Percentiles rank a stretch among this genome's conserved stretches.
Conservation (phyloP, 23 red algal genomes). For the Porphyridium purpureum region DNA sequence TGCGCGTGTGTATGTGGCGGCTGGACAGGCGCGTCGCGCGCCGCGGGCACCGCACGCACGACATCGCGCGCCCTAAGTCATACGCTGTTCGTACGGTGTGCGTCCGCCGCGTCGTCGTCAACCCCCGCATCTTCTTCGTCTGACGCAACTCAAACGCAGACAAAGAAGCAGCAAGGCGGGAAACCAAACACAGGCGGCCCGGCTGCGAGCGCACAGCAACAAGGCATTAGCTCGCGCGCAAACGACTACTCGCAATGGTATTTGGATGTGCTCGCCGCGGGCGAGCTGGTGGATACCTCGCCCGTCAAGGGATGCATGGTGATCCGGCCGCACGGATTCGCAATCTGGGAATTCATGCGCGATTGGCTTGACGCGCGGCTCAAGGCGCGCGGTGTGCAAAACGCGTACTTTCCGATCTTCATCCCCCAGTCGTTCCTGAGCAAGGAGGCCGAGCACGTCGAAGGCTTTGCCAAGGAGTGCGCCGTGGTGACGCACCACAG, state of each 20-base stretch:
- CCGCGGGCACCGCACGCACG: no score
- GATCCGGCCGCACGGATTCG: slow-evolving; percentile 75
- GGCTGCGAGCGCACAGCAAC: no score
- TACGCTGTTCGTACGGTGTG: no score
- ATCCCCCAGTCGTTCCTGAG: slow-evolving; percentile 96
- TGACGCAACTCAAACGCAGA: no score
- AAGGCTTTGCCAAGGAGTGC: slow-evolving; percentile 98
- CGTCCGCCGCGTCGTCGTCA: no score
- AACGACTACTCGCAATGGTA: slow-evolving; percentile 96
- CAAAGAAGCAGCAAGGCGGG: no score
- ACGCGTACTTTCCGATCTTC: slow-evolving; percentile 90
- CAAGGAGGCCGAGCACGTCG: slow-evolving; percentile 84
- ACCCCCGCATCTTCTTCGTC: no score
- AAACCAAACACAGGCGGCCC: no score
- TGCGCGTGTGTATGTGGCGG: no score
- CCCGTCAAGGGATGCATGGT: slow-evolving; percentile 87
- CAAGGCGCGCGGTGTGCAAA: slow-evolving; percentile 57
- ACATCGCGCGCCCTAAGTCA: no score
- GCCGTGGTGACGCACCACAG: slow-evolving; percentile 94
- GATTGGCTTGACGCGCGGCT: slow-evolving; percentile 60
- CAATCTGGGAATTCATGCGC: slow-evolving; percentile 78
- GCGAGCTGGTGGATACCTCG: slow-evolving; percentile 63
- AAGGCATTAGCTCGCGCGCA: no score
- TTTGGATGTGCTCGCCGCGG: slow-evolving; percentile 62
- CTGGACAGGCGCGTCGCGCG: no score